Evolutionary conservation across 257 asterid genomes (phyloP), one percentile per base, ranked within the genome.

Genomic region (Oldenlandia corymbosa): DNA sequence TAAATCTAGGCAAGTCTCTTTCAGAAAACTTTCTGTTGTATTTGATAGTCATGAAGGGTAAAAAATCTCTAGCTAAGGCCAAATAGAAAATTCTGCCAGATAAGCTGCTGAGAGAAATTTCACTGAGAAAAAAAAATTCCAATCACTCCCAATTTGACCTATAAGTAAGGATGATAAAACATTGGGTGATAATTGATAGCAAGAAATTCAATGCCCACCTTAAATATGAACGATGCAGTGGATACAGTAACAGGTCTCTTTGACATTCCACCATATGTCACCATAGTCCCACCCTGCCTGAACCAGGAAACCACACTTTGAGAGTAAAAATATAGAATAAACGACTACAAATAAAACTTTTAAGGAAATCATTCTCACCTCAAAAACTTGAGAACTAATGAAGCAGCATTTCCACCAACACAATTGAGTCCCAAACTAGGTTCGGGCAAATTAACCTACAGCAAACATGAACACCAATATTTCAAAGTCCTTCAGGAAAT

Each of bases 211-310:
- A 45, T 16, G 30, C 32, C 57, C 68, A 89, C 99, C 95, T 90
- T 93, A 76, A 93, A 93, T 72, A 93, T 90, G 78, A 90, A 87
- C 52, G 94, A 73, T 28, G 95, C 76, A 68, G 97, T 93, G 67
- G 91, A 71, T 64, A 90, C 90, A 42, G 92, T 90, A 68, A 93
- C 68, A 16, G 97, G 97, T 46, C 80, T 89, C 87, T 85, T 93
- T 42, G 99, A 93, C 97, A 93, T 93, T 64, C 99, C 97, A 52
- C 99, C 99, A 66, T 93, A 93, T 20, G 99, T 90, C 62, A 90
- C 99, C 99, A 93, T 90, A 58, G 90, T 90, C 61, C 99, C 99
- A 62, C 96, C 90, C 48, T 83, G 78, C 81, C 99, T 91, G 80
- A 53, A 71, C 71, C 37, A 61, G 57, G 71, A 73, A 50, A 45